Evolutionary conservation across 192 early-diverging fungal genomes (phyloP).

Genomic region (Rhizoclosmatium sp.): DNA sequence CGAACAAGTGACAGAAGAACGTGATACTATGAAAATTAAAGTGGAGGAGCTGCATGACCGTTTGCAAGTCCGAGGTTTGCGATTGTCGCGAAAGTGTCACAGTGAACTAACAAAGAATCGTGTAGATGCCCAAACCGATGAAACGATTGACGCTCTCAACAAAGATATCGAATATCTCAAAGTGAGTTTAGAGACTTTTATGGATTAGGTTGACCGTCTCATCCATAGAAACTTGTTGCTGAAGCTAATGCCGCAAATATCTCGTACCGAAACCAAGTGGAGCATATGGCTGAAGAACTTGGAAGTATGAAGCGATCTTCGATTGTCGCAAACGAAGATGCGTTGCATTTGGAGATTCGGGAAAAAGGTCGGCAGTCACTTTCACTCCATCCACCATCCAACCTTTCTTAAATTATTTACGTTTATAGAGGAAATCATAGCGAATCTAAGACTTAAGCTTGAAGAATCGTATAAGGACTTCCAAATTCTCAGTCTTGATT

Average conservation of each 20-base stretch:
- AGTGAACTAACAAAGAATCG: too few relatives aligned
- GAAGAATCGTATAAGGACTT: conserved; percentile 55
- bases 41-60: conserved; percentile 51
- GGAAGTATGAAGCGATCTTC: conserved; percentile 42
- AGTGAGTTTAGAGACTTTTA: not conserved
- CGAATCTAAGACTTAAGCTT: conserved; percentile 45
- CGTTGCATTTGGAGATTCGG: conserved; percentile 41
- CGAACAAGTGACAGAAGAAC: conserved; percentile 55
- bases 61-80: conserved; percentile 33
- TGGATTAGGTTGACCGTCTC: not conserved
- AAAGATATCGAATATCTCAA: conserved; percentile 19
- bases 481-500: conserved; percentile 62
- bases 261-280: conserved; percentile 35
- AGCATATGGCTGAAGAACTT: conserved; percentile 44
- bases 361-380: conserved; percentile 46
- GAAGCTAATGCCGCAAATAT: conserved; percentile 37
- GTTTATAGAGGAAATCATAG: conserved; percentile 48
- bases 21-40: conserved; percentile 50
- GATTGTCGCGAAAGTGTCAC: conserved; percentile 25
- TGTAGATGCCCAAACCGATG: conserved; percentile 25
- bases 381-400: not conserved
- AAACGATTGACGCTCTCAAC: conserved; percentile 3
- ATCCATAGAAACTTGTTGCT: conserved; percentile 4
- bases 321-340: conserved; percentile 38
- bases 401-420: not conserved